Evolutionary conservation across 2,329 filamentous ascomycete species (phyloP), one percentile per base, ranked within the genome.

Genomic region (Apiospora aurea): DNA sequence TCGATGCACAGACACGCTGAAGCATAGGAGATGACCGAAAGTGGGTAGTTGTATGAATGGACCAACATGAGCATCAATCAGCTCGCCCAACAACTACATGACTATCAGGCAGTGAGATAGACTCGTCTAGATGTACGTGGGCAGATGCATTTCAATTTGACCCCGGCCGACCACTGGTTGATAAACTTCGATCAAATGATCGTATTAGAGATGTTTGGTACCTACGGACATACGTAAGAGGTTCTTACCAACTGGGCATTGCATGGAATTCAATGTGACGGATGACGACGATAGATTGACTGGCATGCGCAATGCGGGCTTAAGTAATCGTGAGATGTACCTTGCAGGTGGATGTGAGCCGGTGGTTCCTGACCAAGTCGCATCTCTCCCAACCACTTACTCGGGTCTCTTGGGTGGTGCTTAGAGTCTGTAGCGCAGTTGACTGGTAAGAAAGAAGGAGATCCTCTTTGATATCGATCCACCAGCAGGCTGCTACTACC

Each of bases 401-500:
- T 41, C 57, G 57, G 57, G 57, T 64, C 57, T 41, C 57, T 64
- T 64, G 57, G 57, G 34, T 64, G 57, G 34, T 64, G 57, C 57
- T 24, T 64, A 8, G 34, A 21, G 29, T 34, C 53, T 61, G 29
- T 61, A 61, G 29, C 53, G 57, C 34, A 41, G 18, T 29, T 41
- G 57, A 64, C 29, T 64, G n/a, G 57, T 64, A 41, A n/a, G 57
- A 64, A 64, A 18, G 34, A 29, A 61, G 53, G 41, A 64, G 57
- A 64, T 64, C 57, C 34, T 64, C 34, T 64, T n/a, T 64, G 29
- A 41, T 41, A 64, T 64, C 57, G 57, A 64, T 64, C 57, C 57
- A 64, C 57, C 57, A 13, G n/a, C 57, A 64, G 57, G 29, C 57
- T 64, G 57, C 57, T 64, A n/a, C 34, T 64, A 21, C 53, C 38